These are phyloP conservation scores for Penicillium canariense DNA, from an alignment of 495 filamentous ascomycete genomes.

Conservation along the genomic window DNA sequence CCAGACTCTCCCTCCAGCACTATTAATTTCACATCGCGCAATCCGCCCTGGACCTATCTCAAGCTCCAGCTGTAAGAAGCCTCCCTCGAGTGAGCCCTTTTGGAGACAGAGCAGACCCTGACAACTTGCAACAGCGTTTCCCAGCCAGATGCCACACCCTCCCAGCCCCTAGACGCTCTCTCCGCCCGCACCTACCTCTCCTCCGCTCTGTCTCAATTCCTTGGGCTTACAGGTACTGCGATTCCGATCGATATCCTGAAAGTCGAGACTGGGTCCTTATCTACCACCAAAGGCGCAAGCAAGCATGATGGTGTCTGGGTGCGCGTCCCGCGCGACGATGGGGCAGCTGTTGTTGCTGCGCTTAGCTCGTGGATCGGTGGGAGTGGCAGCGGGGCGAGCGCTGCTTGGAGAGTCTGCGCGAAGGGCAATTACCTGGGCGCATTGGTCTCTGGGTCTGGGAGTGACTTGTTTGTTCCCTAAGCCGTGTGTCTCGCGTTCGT, in stretches of 20 bases:
- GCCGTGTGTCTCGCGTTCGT: neutral
- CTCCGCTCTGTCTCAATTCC: conserved; percentile 71
- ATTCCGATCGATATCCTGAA: conserved; percentile 81
- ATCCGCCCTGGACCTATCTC: conserved; percentile 50
- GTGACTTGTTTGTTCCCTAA: conserved; percentile 42
- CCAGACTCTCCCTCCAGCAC: conserved; percentile 18
- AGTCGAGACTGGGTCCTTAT: conserved; percentile 32
- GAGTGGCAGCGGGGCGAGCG: conserved; percentile 32
- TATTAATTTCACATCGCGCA: conserved; percentile 43
- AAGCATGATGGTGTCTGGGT: conserved; percentile 59
- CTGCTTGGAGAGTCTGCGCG: conserved; percentile 58
- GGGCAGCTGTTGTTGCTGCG: conserved; percentile 62
- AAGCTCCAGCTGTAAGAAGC: conserved; percentile 43
- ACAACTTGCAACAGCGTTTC: conserved; percentile 25
- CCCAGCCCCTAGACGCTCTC: conserved; percentile 62
- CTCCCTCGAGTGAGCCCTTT: no score
- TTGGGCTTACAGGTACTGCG: conserved; percentile 72
- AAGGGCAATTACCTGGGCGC: conserved; percentile 55
- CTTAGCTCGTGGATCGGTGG: conserved; percentile 60
- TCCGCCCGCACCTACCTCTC: conserved; percentile 72
- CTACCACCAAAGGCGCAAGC: neutral
- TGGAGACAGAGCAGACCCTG: no score
- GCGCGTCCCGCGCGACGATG: conserved; percentile 69
- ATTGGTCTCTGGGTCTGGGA: conserved; percentile 42
- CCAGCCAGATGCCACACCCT: conserved; percentile 25